These are phyloP conservation scores for Schizosaccharomyces japonicus DNA, from an alignment of 805 yeast genomes.

Conservation along the genomic window DNA sequence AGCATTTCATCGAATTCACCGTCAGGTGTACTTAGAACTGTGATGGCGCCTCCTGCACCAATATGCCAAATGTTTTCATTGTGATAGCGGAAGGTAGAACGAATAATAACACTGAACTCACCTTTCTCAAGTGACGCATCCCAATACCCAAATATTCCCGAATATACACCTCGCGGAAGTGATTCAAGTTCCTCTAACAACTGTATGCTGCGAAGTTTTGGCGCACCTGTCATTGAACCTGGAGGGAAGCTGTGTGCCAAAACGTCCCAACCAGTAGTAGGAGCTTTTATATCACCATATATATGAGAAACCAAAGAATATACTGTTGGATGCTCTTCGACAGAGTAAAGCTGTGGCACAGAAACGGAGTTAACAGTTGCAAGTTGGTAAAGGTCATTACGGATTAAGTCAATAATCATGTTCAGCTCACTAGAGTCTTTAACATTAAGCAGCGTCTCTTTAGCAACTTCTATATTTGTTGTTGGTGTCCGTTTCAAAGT, in stretches of 20 bases:
- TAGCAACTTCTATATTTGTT: slow-evolving; percentile 26
- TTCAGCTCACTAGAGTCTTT: slow-evolving; percentile 89
- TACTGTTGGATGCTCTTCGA: slow-evolving; percentile 80
- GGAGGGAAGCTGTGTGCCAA: slow-evolving; percentile 70
- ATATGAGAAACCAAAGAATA: slow-evolving; percentile 82
- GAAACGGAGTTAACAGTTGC: slow-evolving; percentile 30
- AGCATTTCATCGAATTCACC: slow-evolving; percentile 88
- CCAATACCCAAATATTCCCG: slow-evolving; percentile 94
- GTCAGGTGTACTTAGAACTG: slow-evolving; percentile 57
- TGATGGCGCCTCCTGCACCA: slow-evolving; percentile 97
- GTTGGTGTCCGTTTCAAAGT: slow-evolving; percentile 28
- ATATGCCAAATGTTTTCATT: slow-evolving; percentile 45
- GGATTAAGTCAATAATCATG: slow-evolving; percentile 86
- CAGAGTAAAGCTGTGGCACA: slow-evolving; percentile 62
- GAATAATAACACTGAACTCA: slow-evolving; percentile 88
- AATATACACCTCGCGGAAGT: slow-evolving; percentile 50
- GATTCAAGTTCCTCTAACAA: slow-evolving; percentile 37
- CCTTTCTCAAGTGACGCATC: slow-evolving; percentile 53
- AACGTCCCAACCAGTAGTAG: slow-evolving; percentile 51
- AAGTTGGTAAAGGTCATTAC: slow-evolving; percentile 66
- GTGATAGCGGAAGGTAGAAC: slow-evolving; percentile 51
- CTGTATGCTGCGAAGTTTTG: slow-evolving; percentile 79
- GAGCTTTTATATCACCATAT: slow-evolving; percentile 28
- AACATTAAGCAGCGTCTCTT: slow-evolving; percentile 7
- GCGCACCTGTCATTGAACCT: slow-evolving; percentile 99